Base-by-base conservation (phyloP, 2,329 filamentous ascomycete genomes). In the Lachnellula suecica region DNA sequence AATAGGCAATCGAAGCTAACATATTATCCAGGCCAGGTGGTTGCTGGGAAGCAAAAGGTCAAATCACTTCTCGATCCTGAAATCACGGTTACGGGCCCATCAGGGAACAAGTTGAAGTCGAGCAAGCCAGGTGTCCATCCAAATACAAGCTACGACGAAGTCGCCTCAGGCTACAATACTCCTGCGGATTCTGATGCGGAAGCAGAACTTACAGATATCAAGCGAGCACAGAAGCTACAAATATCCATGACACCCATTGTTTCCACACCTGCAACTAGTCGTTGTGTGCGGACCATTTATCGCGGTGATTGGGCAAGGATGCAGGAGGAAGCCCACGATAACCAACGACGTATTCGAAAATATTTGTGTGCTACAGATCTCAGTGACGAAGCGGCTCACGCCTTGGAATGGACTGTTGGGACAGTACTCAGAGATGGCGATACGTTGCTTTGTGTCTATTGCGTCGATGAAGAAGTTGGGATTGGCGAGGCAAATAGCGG, bases 301-400 rank as follows among this genome's bases (percentile, higher is more conserved):
- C 87, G 94, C 13, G 94, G 94, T 35, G 89, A 97, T 60, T 97
- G 90, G 67, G 74, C 75, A 45, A 81, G 84, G 61, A 86, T 96
- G 59, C 85, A 88, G 40, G 81, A 87, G 59, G 85, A 92, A 64
- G 89, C 89, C 0, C 85, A 92, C 51, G 87, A 90, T 11, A 89
- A 91, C 47, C 79, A 89, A 45, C 84, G 89, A 45, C 83, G 89
- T 48, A 82, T 93, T 55, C 83, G 94, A 48, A 95, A 94, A 64
- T 99, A 97, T 67, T 75, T 99, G 15, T 91, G 97, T n/a, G 93
- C 94, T 3, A 97, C 91, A 0, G 94, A 99, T 70, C 75, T 97
- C 3, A 97, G 92, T 61, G 89, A 94, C 34, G 94, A 99, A 72
- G 92, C 93, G 4, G 89, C 90, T 6, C 95, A 97, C 69, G 94